Evolutionary conservation across 495 filamentous ascomycete species (phyloP), one percentile per base, ranked within the genome.

Genomic region (Penicillium steckii): DNA sequence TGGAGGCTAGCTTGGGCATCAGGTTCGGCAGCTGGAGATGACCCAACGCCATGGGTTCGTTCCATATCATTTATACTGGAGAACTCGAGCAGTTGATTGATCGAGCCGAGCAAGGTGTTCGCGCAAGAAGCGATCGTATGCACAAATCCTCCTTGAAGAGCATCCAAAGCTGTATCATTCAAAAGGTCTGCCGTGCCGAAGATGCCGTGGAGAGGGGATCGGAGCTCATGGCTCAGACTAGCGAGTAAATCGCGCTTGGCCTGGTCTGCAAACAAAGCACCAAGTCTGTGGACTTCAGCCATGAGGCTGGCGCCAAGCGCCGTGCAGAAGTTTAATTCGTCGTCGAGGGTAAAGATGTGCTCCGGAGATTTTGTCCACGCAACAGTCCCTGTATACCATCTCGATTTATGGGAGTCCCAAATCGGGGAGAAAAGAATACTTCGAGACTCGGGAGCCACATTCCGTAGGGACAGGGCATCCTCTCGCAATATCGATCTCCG

Each of bases 221-320:
- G 72, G 24, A 88, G 69, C 53, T 89, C 85, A 59, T 89, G 85
- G 17, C 80, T 84, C 19, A 89, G 79, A 18, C 79, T 83, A 1
- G 81, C 81, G 26, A 89, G 80, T 52, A 88, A 81, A 46, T 84
- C 81, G 4, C 77, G 73, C 57, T 88, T 88, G 35, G 74, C 76
- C 26, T 62, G 67, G 44, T 79, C 74, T 19, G 74, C 71, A 44
- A 49, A 57, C 18, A 68, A 61, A 8, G 68, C 66, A 45, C 72
- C 71, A 17, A 85, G 61, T 40, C 77, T 73, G 2, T 75, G 72
- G 0, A 84, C 75, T 53, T 84, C 82, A 5, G 76, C 79, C 80
- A 84, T 85, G 48, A 82, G n/a, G 30, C 71, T 76, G 41, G 80
- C 77, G 23, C 78, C 77, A 59, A 85, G 82, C 1, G 80, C 77